Evolutionary conservation across 495 filamentous ascomycete species (phyloP).

Genomic region (Xylaria scruposa): DNA sequence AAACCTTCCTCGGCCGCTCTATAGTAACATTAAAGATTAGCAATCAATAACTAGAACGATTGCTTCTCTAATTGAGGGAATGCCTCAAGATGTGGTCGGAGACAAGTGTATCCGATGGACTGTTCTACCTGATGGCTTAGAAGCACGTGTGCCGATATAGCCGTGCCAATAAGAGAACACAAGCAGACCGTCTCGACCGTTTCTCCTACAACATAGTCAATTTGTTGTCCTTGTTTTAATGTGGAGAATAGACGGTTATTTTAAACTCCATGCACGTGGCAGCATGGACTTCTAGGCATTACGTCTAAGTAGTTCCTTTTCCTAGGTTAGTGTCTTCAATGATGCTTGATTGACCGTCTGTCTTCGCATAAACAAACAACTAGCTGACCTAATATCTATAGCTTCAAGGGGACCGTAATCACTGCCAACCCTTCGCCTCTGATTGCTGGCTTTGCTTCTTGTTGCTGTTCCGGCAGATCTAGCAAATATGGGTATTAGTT

Average conservation of each 20-base stretch:
- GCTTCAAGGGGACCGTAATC: too few relatives aligned
- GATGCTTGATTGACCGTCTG: neutral
- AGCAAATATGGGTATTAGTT: neutral
- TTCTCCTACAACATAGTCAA: neutral
- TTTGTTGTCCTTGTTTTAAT: neutral
- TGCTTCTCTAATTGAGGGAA: neutral
- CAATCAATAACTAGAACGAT: neutral
- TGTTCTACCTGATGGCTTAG: neutral
- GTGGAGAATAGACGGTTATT: neutral
- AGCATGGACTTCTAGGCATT: neutral
- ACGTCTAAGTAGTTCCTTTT: neutral
- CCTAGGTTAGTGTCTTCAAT: neutral
- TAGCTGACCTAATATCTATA: neutral
- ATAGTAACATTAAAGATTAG: neutral
- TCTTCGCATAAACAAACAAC: neutral
- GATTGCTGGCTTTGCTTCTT: too few relatives aligned
- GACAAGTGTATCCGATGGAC: neutral
- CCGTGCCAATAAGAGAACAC: conserved; percentile 1
- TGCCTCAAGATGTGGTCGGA: neutral
- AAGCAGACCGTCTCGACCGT: neutral
- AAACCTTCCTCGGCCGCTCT: neutral
- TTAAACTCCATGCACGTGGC: neutral
- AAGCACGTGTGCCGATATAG: neutral
- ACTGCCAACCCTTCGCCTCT: too few relatives aligned
- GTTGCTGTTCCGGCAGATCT: neutral